Conservation (phyloP, 257 asterid genomes). For the Salvia miltiorrhiza region DNA sequence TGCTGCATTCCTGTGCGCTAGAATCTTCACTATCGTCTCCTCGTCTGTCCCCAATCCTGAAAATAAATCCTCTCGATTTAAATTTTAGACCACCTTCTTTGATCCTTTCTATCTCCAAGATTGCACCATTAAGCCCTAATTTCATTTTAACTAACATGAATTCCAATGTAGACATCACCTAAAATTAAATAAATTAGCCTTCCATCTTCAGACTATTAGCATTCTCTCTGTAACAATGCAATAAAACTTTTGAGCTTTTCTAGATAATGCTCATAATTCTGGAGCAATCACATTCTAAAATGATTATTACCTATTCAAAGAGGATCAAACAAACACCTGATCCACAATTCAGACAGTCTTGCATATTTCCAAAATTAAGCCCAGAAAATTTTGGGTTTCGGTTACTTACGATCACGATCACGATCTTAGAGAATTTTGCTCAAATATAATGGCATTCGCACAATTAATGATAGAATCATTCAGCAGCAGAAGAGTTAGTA, state of each 20-base stretch:
- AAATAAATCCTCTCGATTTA: not conserved
- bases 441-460: not conserved
- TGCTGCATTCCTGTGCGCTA: constrained; percentile 77
- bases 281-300: not conserved
- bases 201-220: not conserved
- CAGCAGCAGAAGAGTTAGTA: not conserved
- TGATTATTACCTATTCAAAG: not conserved
- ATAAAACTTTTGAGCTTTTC: not conserved
- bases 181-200: not conserved
- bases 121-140: not conserved
- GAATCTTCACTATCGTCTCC: constrained; percentile 50
- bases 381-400: not conserved
- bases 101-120: not conserved
- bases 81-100: not conserved
- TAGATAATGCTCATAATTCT: not conserved
- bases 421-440: not conserved
- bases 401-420: not conserved
- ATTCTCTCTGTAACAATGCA: not conserved
- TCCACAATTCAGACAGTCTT: not conserved
- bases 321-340: not conserved
- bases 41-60: constrained; percentile 92
- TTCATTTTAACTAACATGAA: not conserved
- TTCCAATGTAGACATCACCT: not conserved
- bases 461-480: not conserved
- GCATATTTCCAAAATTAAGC: not conserved